phyloP scores from a whole-genome alignment of 345 rosid genomes.

The Eucalyptus caleyi region DNA sequence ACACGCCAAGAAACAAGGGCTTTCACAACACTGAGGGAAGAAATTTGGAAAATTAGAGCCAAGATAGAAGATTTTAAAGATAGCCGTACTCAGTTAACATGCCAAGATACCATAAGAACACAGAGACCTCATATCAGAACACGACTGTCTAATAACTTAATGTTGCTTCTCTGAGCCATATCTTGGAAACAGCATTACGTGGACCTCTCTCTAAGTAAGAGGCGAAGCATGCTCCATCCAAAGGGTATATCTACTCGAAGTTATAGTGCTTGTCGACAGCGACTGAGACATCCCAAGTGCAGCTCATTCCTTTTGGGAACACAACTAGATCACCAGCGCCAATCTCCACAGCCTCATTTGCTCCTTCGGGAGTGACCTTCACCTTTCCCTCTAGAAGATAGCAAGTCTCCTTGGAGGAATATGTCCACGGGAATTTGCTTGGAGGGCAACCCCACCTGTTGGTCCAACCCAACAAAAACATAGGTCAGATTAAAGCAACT shows the following conservation, averaged over 20 bases:
- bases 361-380: constrained; percentile 70
- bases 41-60: neutral
- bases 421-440: constrained; percentile 91
- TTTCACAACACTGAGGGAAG: neutral
- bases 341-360: constrained; percentile 54
- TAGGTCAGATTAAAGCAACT: neutral
- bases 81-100: neutral
- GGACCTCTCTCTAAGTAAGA: neutral
- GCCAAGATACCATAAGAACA: neutral
- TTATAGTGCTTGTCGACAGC: constrained; percentile 87
- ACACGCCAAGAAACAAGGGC: neutral
- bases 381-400: constrained; percentile 68
- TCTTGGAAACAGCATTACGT: neutral
- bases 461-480: neutral
- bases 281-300: constrained; percentile 89
- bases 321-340: constrained; percentile 74
- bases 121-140: neutral
- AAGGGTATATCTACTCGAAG: constrained; percentile 24
- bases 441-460: constrained; percentile 94
- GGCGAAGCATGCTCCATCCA: neutral
- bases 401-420: constrained; percentile 60
- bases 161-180: neutral
- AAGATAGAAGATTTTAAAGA: neutral
- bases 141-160: neutral
- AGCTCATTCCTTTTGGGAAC: constrained; percentile 88